Percentiles rank a stretch among this genome's conserved stretches.
Evolutionary conservation across 2,329 filamentous ascomycete species (phyloP).

Genomic region (Penicillium sp.): DNA sequence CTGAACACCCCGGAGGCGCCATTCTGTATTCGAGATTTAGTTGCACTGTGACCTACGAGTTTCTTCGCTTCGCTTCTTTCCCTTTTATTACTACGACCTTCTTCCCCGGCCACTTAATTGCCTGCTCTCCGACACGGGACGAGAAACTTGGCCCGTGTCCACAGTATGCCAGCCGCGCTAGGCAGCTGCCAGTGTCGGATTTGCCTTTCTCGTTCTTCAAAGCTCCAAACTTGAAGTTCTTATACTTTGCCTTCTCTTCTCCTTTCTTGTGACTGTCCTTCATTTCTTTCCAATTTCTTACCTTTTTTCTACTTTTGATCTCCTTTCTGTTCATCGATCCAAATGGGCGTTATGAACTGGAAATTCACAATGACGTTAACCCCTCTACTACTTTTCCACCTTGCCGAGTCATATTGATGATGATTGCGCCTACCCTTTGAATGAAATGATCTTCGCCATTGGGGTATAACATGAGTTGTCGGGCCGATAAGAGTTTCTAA

Average conservation of each 20-base stretch:
- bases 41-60: slow-evolving; percentile 34
- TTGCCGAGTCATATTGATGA: neutral
- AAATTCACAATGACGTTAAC: neutral
- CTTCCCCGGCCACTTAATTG: slow-evolving; percentile 31
- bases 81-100: slow-evolving; percentile 34
- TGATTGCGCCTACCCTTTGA: neutral
- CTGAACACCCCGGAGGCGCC: slow-evolving; percentile 9
- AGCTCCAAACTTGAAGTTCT: neutral
- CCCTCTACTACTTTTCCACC: neutral
- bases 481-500: neutral
- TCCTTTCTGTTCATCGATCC: slow-evolving; percentile 6
- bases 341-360: slow-evolving; percentile 1
- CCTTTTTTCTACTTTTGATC: slow-evolving; percentile 5
- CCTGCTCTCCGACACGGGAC: slow-evolving; percentile 20
- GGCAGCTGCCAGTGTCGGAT: neutral
- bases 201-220: slow-evolving; percentile 9
- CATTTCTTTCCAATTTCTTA: slow-evolving; percentile 7
- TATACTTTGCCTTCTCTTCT: slow-evolving; percentile 8
- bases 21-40: slow-evolving; percentile 30
- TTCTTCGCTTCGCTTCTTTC: slow-evolving; percentile 28
- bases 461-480: neutral
- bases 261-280: slow-evolving; percentile 10
- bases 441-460: neutral
- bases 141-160: slow-evolving; percentile 6
- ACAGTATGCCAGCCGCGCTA: neutral